phyloP scores from a whole-genome alignment of 129 eudicot species.

The Kitagawia praeruptora region DNA sequence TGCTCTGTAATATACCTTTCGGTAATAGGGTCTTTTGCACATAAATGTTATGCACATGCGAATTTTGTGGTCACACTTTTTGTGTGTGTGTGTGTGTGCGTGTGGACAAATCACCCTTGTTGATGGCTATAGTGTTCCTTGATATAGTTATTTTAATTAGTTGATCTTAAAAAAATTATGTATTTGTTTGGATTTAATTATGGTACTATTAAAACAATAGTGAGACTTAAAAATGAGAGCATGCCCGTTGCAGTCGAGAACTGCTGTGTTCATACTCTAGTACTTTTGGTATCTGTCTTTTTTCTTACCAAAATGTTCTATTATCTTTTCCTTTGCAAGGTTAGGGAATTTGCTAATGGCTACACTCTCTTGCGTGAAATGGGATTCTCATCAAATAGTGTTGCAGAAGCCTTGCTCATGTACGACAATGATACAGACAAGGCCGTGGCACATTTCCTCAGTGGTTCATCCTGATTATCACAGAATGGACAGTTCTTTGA shows the following conservation, averaged over 20 bases:
- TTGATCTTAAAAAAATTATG: not conserved
- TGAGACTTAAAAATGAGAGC: not conserved
- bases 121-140: not conserved
- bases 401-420: slow-evolving; percentile 74
- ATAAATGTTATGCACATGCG: not conserved
- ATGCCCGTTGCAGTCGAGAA: not conserved
- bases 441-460: slow-evolving; percentile 73
- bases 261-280: too few species aligned
- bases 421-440: slow-evolving; percentile 73
- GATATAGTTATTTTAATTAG: not conserved
- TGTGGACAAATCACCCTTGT: not conserved
- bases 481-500: not conserved
- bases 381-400: slow-evolving; percentile 77
- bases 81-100: not conserved
- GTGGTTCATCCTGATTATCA: slow-evolving; percentile 32
- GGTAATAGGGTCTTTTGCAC: not conserved
- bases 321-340: slow-evolving; percentile 26
- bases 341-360: slow-evolving; percentile 70
- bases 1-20: not conserved
- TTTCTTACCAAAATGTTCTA: not conserved
- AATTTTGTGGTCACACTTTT: not conserved
- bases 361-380: slow-evolving; percentile 60
- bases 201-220: not conserved
- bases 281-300: not conserved
- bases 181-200: not conserved